Base-by-base conservation (phyloP, 148 eudicot species). In the Chenopodium berlandieri region DNA sequence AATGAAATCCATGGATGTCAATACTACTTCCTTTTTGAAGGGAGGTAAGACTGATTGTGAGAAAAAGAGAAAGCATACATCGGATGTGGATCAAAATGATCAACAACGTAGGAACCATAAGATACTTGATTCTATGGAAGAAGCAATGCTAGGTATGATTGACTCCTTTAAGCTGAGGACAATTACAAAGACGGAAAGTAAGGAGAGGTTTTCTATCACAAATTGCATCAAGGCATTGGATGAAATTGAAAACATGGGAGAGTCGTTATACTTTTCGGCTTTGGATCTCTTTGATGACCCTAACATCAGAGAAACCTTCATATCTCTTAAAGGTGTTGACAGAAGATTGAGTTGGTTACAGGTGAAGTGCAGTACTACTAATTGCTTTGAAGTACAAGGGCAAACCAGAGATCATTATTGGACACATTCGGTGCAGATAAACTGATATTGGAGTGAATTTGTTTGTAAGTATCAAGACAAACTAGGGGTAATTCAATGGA, bases 201-300 rank as follows among this genome's bases (percentile, higher is more conserved):
- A 85, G 52, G 86, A 82, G 14, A 83, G 80, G 66, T 91, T 88
- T 77, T 80, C 89, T 4, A 90, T 93, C 54, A 78, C 89, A 14
- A 87, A 82, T 66, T 93, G 97, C 88, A 81, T 93, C 9, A 84
- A 82, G 78, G 89, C 84, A 17, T 85, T 93, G 89, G 97, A 93
- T 68, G 92, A 86, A 76, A 86, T 89, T 3, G 86, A 88, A 84
- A 88, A 89, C 47, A 81, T 91, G 72, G 86, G 79, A 20, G 83
- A 81, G 37, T 54, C 60, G 9, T 79, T 87, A 17, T 93, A 91
- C 72, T 91, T 86, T 78, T 86, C 90, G 63, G 91, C 94, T 22
- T 54, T 93, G 88, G 97, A 93, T 87, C 89, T 93, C 40, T 90
- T 93, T 79, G 97, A 90, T 80, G 83, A 88, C 66, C 86, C 90